phyloP scores from a whole-genome alignment of 495 filamentous ascomycete genomes.

The Podospora fimiseda region DNA sequence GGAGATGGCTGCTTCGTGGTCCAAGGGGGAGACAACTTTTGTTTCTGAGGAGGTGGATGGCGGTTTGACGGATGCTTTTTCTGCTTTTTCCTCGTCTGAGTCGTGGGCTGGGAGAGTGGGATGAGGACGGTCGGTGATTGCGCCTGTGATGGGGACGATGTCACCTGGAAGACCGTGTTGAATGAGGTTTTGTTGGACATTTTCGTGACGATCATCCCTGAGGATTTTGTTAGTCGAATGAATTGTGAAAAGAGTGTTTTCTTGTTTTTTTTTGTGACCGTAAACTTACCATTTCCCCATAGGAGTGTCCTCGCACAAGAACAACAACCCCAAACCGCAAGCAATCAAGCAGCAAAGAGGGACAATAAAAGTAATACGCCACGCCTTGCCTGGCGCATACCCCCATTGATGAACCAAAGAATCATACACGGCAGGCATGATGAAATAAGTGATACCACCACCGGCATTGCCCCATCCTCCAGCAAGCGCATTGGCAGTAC shows the following conservation, averaged over 20 bases:
- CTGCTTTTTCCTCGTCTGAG: neutral
- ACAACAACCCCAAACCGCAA: conserved; percentile 60
- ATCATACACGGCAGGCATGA: conserved; percentile 91
- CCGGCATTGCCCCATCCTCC: conserved; percentile 87
- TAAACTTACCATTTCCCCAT: conserved; percentile 61
- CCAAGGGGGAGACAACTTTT: neutral
- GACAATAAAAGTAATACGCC: conserved; percentile 79
- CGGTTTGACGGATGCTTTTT: conserved; percentile 2
- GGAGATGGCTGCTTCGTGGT: neutral
- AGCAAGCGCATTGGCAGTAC: conserved; percentile 80
- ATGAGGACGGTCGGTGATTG: conserved; percentile 47
- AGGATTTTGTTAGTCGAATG: neutral
- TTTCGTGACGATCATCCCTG: conserved; percentile 13
- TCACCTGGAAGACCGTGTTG: conserved; percentile 3
- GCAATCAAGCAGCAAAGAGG: conserved; percentile 69
- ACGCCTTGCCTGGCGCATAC: conserved; percentile 60
- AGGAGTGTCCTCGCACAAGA: conserved; percentile 78
- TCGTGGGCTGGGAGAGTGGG: conserved; percentile 18
- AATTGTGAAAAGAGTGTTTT: too few species aligned
- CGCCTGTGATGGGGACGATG: conserved; percentile 49
- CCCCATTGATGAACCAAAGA: conserved; percentile 57
- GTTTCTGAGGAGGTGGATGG: neutral
- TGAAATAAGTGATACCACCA: conserved; percentile 81
- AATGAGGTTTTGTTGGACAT: conserved; percentile 9
- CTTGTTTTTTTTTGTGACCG: too few species aligned